phyloP scores from a whole-genome alignment of 2,329 filamentous ascomycete genomes.

The Pseudogymnoascus sp. region DNA sequence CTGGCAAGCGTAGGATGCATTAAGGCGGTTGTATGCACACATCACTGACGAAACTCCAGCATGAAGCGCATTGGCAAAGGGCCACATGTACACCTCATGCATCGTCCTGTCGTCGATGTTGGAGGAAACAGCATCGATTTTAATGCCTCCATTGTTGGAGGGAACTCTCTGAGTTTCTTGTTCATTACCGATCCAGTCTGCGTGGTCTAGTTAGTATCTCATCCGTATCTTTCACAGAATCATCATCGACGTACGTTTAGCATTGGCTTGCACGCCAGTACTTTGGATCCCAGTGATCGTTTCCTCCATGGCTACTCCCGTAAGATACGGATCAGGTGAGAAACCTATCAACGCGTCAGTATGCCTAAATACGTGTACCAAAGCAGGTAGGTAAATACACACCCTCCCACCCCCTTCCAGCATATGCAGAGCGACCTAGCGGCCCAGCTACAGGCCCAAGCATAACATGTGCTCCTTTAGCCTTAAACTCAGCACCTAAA shows the following conservation, averaged over 20 bases:
- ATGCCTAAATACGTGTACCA: background rate
- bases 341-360: conserved; percentile 15
- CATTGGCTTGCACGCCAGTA: conserved; percentile 30
- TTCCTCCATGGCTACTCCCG: conserved; percentile 27
- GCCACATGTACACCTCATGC: conserved; percentile 73
- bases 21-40: conserved; percentile 50
- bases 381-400: background rate
- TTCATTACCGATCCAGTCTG: conserved; percentile 44
- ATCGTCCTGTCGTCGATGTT: conserved; percentile 68
- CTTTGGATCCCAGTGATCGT: conserved; percentile 31
- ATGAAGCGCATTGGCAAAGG: conserved; percentile 65
- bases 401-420: conserved; percentile 37
- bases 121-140: conserved; percentile 46
- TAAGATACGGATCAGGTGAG: conserved; percentile 30
- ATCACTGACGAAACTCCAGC: conserved; percentile 60
- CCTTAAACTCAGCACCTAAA: conserved; percentile 57
- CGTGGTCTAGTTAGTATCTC: conserved; percentile 9
- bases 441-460: conserved; percentile 46
- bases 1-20: conserved; percentile 44
- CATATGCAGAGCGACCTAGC: conserved; percentile 40
- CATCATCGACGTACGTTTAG: conserved; percentile 22
- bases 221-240: too few species aligned
- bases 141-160: conserved; percentile 24
- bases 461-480: conserved; percentile 70
- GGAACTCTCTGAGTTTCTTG: conserved; percentile 41